Evolutionary conservation across 495 filamentous ascomycete species (phyloP).

Genomic region (Pyronema omphalodes): DNA sequence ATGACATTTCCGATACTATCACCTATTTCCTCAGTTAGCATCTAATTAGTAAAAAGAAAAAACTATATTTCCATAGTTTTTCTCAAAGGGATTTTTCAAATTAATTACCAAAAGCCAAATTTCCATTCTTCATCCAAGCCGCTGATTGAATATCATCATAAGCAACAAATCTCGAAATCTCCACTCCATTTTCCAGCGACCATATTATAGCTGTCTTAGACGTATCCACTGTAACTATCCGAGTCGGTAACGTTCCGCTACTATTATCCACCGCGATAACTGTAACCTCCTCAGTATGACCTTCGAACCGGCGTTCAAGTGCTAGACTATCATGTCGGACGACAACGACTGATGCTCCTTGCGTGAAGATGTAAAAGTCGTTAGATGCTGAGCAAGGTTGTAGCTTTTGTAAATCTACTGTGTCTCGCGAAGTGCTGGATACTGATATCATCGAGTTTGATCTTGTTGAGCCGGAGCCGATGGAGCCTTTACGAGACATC

Average conservation of each 20-base stretch:
- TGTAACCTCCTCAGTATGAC: conserved; percentile 64
- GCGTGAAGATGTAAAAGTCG: conserved; percentile 18
- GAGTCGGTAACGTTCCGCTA: conserved; percentile 63
- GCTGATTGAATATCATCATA: conserved; percentile 75
- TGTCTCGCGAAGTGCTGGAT: not conserved
- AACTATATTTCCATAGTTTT: conserved; percentile 9
- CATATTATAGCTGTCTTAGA: conserved; percentile 89
- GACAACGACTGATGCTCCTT: conserved; percentile 22
- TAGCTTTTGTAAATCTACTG: not conserved
- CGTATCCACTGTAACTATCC: conserved; percentile 84
- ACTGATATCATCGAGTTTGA: conserved; percentile 1
- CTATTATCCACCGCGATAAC: conserved; percentile 81
- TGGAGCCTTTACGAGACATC: not conserved
- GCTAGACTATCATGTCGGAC: conserved; percentile 75
- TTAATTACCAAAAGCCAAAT: conserved; percentile 81
- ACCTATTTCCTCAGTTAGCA: conserved; percentile 1
- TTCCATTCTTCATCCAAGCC: conserved; percentile 93
- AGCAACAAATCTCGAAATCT: conserved; percentile 72
- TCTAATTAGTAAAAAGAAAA: conserved; percentile 1
- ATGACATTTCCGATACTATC: conserved; percentile 57
- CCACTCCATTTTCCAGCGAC: conserved; percentile 84
- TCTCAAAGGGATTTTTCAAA: too few relatives aligned
- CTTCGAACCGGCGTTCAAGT: conserved; percentile 70
- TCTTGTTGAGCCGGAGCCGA: conserved; percentile 3
- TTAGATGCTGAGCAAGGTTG: conserved; percentile 20